phyloP scores from a whole-genome alignment of 2,329 filamentous ascomycete species.

The Scorias spongiosa region DNA sequence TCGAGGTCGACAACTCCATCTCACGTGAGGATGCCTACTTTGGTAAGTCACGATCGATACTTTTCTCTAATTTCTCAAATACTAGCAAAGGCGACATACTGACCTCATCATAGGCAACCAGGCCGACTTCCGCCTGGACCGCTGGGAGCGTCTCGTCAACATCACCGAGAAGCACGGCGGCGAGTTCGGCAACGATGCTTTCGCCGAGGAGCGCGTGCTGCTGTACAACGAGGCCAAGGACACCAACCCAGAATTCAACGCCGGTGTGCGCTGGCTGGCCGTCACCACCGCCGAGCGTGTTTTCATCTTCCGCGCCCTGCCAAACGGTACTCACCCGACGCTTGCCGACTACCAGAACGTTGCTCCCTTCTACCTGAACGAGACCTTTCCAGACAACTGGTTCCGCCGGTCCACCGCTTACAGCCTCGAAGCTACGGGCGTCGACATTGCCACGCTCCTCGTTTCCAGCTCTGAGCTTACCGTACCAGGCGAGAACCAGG shows the following conservation, averaged over 20 bases:
- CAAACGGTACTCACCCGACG: slow-evolving; percentile 11
- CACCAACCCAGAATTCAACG: slow-evolving; percentile 14
- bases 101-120: slow-evolving; percentile 6
- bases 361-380: slow-evolving; percentile 17
- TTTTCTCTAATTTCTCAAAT: no score
- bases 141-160: slow-evolving; percentile 9
- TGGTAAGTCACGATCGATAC: slow-evolving; percentile 2
- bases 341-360: slow-evolving; percentile 11
- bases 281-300: slow-evolving; percentile 16
- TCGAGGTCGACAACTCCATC: slow-evolving; percentile 16
- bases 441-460: slow-evolving; percentile 10
- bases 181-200: slow-evolving; percentile 10
- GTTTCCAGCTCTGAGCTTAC: slow-evolving; percentile 8
- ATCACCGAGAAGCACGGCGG: slow-evolving; percentile 11
- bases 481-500: slow-evolving; percentile 12
- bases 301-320: slow-evolving; percentile 15
- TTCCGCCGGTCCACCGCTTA: slow-evolving; percentile 10
- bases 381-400: slow-evolving; percentile 15
- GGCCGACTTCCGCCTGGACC: slow-evolving; percentile 12
- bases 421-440: slow-evolving; percentile 8
- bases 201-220: slow-evolving; percentile 11
- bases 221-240: slow-evolving; percentile 14
- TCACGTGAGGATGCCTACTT: slow-evolving; percentile 12
- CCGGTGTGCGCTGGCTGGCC: slow-evolving; percentile 12
- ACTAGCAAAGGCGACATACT: no score